Conservation (phyloP, 2,329 filamentous ascomycete genomes). For the Microascus cirrosus region DNA sequence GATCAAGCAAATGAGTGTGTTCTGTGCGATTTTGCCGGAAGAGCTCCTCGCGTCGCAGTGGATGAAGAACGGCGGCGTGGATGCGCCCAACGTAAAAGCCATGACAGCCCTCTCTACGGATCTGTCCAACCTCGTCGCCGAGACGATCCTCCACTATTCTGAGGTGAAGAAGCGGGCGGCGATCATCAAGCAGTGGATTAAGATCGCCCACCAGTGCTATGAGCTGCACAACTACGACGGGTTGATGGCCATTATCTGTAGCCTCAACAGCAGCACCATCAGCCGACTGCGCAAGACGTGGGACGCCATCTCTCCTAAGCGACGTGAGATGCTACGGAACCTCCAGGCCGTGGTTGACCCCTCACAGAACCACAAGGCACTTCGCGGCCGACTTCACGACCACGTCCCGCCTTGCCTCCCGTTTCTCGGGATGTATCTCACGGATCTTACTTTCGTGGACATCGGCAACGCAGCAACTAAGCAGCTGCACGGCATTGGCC, state of each 20-base stretch:
- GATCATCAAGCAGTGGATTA: slow-evolving; percentile 97
- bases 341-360: slow-evolving; percentile 82
- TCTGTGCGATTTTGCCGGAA: slow-evolving; percentile 83
- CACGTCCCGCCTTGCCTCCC: slow-evolving; percentile 87
- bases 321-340: slow-evolving; percentile 65
- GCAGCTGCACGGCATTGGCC: slow-evolving; percentile 45
- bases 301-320: slow-evolving; percentile 78
- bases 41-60: slow-evolving; percentile 87
- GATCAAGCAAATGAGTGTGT: slow-evolving; percentile 81
- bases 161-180: slow-evolving; percentile 86
- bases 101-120: slow-evolving; percentile 92
- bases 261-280: slow-evolving; percentile 84
- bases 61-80: slow-evolving; percentile 75
- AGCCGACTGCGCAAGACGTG: slow-evolving; percentile 81
- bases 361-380: slow-evolving; percentile 78
- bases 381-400: slow-evolving; percentile 72
- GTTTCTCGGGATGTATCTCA: slow-evolving; percentile 92
- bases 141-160: slow-evolving; percentile 79
- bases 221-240: slow-evolving; percentile 94
- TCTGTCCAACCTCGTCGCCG: slow-evolving; percentile 81
- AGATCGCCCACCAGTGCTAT: slow-evolving; percentile 76
- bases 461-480: slow-evolving; percentile 85
- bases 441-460: slow-evolving; percentile 90
- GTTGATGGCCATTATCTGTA: slow-evolving; percentile 93
- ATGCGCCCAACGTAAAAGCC: slow-evolving; percentile 80